Conservation (phyloP, 352 stramenopile genomes). For the Thalassiosira exigua region DNA sequence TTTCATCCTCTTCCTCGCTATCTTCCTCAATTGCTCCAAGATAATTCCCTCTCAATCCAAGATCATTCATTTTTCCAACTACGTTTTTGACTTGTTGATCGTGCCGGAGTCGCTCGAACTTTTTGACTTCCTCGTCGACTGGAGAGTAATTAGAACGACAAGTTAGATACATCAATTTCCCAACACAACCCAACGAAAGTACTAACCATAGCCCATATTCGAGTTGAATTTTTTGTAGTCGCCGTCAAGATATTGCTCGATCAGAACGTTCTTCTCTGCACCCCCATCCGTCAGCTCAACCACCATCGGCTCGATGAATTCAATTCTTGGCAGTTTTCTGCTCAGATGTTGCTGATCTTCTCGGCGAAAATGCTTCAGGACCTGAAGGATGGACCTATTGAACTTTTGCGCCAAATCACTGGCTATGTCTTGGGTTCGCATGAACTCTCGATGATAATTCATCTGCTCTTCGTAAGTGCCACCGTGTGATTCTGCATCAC, state of each 20-base stretch:
- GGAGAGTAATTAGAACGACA: no score
- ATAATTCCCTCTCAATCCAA: slow-evolving; percentile 10
- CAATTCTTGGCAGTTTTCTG: slow-evolving; percentile 38
- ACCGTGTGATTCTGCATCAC: slow-evolving; percentile 11
- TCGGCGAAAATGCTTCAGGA: slow-evolving; percentile 27
- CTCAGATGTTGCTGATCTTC: not conserved
- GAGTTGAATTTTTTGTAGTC: slow-evolving; percentile 64
- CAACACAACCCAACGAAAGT: no score
- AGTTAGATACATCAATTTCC: no score
- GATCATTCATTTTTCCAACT: slow-evolving; percentile 19
- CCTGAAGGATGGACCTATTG: slow-evolving; percentile 39
- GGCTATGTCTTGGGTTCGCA: slow-evolving; percentile 53
- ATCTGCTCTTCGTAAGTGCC: slow-evolving; percentile 22
- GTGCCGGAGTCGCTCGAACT: no score
- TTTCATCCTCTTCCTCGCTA: slow-evolving; percentile 45
- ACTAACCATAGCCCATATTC: slow-evolving; percentile 57
- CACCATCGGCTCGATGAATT: slow-evolving; percentile 60
- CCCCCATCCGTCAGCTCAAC: slow-evolving; percentile 39
- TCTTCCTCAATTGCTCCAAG: slow-evolving; percentile 60
- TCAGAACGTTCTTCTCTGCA: slow-evolving; percentile 36
- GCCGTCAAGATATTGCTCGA: slow-evolving; percentile 57
- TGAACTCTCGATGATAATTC: slow-evolving; percentile 56
- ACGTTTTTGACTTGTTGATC: slow-evolving; percentile 17
- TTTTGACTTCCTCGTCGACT: no score
- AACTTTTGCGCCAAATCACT: slow-evolving; percentile 50